A percentile compares a stretch with the other conserved stretches of the same genome.
Conservation (phyloP, 441 rosid genomes). For the Arabidopsis lyrata region DNA sequence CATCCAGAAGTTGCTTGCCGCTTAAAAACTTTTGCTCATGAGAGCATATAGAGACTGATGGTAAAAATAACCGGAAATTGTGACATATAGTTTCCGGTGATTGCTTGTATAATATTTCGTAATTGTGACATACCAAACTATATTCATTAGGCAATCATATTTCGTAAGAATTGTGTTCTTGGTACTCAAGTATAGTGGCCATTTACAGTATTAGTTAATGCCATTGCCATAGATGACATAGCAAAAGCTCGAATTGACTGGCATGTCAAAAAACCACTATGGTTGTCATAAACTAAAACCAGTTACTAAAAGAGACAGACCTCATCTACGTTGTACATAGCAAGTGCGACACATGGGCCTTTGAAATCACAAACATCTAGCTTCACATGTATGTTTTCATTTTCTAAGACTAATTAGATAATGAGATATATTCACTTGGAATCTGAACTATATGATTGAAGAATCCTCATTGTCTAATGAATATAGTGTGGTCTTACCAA, state of each 20-base stretch:
- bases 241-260: slow-evolving; percentile 94
- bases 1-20: slow-evolving; percentile 45
- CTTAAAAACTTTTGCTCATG: slow-evolving; percentile 20
- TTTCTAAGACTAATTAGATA: slow-evolving; percentile 65
- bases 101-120: slow-evolving; percentile 1
- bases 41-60: slow-evolving; percentile 22
- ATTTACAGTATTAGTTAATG: slow-evolving; percentile 68
- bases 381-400: slow-evolving; percentile 62
- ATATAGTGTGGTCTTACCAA: slow-evolving; percentile 64
- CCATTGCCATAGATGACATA: slow-evolving; percentile 87
- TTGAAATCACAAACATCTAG: slow-evolving; percentile 80
- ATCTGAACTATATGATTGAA: slow-evolving; percentile 19
- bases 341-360: slow-evolving; percentile 95
- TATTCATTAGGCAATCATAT: slow-evolving; percentile 53
- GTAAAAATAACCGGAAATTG: not conserved
- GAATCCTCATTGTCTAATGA: slow-evolving; percentile 7
- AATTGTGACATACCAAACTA: too few relatives aligned
- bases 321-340: slow-evolving; percentile 97
- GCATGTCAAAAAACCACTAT: slow-evolving; percentile 27
- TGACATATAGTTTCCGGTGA: slow-evolving; percentile 14
- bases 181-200: slow-evolving; percentile 96
- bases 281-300: slow-evolving; percentile 3
- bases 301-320: slow-evolving; percentile 46
- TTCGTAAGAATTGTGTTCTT: slow-evolving; percentile 94
- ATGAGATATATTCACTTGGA: slow-evolving; percentile 17